Evolutionary conservation across 352 stramenopile species (phyloP).

Genomic region (Bremia lactucae): DNA sequence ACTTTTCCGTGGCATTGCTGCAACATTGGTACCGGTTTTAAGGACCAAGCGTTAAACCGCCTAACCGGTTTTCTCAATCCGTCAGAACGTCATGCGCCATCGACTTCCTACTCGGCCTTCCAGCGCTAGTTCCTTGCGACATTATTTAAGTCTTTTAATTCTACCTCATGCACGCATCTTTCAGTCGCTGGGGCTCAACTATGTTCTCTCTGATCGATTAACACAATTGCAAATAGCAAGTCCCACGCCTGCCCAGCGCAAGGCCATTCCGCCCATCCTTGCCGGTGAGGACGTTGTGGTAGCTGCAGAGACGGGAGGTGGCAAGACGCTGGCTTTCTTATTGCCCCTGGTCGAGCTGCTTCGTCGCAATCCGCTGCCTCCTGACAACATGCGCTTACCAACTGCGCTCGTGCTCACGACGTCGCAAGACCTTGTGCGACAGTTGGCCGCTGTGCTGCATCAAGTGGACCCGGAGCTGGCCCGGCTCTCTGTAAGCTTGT

Average conservation of each 20-base stretch:
- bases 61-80: too few species aligned
- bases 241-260: slow-evolving; percentile 42
- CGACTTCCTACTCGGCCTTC: too few species aligned
- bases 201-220: slow-evolving; percentile 25
- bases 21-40: too few species aligned
- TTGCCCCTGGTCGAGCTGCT: slow-evolving; percentile 77
- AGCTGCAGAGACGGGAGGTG: slow-evolving; percentile 89
- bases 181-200: slow-evolving; percentile 43
- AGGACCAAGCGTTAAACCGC: too few species aligned
- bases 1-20: too few species aligned
- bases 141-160: neutral
- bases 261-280: slow-evolving; percentile 52
- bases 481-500: slow-evolving; percentile 28
- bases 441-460: slow-evolving; percentile 43
- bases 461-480: slow-evolving; percentile 32
- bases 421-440: slow-evolving; percentile 78
- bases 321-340: slow-evolving; percentile 94
- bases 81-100: too few species aligned
- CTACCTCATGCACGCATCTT: slow-evolving; percentile 21
- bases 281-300: slow-evolving; percentile 80
- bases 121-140: neutral
- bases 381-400: slow-evolving; percentile 33
- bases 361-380: slow-evolving; percentile 15
- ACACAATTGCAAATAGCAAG: slow-evolving; percentile 20
- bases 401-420: slow-evolving; percentile 74